phyloP scores from a whole-genome alignment of 805 yeast genomes.

The Starmerella bacillaris region DNA sequence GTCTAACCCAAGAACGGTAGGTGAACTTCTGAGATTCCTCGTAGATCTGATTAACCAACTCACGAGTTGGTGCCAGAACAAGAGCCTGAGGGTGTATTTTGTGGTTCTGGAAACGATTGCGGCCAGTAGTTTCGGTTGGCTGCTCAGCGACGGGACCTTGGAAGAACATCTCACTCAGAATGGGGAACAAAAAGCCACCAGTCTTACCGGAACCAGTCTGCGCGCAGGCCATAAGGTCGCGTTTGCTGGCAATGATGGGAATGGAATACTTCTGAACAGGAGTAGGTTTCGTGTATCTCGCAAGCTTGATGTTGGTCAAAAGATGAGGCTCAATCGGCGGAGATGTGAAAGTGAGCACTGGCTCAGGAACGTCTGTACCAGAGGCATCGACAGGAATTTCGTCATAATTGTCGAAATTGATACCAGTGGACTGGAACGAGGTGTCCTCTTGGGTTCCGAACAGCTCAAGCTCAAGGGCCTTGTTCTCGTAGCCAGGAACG shows the following conservation, averaged over 20 bases:
- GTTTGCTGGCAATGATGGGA: slow-evolving; percentile 72
- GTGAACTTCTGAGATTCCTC: slow-evolving; percentile 92
- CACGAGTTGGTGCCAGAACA: slow-evolving; percentile 97
- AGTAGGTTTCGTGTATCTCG: slow-evolving; percentile 89
- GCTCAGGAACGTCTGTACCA: slow-evolving; percentile 89
- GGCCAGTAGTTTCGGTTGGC: slow-evolving; percentile 6
- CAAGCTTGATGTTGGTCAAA: slow-evolving; percentile 68
- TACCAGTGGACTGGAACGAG: slow-evolving; percentile 79
- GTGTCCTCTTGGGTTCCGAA: slow-evolving; percentile 64
- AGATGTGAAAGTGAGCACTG: slow-evolving; percentile 66
- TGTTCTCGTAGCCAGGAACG: slow-evolving; percentile 58
- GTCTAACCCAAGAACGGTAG: slow-evolving; percentile 95
- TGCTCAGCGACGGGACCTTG: slow-evolving; percentile 50
- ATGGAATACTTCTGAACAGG: slow-evolving; percentile 91
- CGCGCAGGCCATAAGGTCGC: slow-evolving; percentile 95
- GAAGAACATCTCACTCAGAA: slow-evolving; percentile 73
- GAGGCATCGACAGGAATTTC: slow-evolving; percentile 97
- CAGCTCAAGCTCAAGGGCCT: slow-evolving; percentile 53
- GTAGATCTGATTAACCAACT: slow-evolving; percentile 87
- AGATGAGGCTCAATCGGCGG: slow-evolving; percentile 82
- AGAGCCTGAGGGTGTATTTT: slow-evolving; percentile 89
- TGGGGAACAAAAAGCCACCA: slow-evolving; percentile 98
- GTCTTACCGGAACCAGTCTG: slow-evolving; percentile 99
- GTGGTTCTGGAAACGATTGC: slow-evolving; percentile 25
- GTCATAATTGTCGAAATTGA: slow-evolving; percentile 95